phyloP scores from a whole-genome alignment of 495 filamentous ascomycete species.

The Cercophora newfieldiana region DNA sequence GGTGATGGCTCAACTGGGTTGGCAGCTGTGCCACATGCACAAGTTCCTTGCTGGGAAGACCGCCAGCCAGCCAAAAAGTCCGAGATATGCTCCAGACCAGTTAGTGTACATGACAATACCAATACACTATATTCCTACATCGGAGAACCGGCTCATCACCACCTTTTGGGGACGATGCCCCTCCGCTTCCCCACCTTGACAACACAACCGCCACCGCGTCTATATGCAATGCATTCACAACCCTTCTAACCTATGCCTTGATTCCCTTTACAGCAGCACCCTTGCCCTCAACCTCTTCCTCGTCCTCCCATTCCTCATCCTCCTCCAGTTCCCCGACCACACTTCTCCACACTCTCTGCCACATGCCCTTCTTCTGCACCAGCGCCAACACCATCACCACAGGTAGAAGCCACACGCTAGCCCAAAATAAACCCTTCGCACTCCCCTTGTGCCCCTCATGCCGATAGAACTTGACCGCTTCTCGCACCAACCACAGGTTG shows the following conservation, averaged over 20 bases:
- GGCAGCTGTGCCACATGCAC: background rate
- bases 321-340: constrained; percentile 57
- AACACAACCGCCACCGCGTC: background rate
- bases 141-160: background rate
- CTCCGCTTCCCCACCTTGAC: background rate
- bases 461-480: constrained; percentile 82
- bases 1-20: background rate
- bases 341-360: constrained; percentile 78
- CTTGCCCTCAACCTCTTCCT: constrained; percentile 21
- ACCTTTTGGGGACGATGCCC: too few species aligned
- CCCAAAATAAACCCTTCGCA: constrained; percentile 90
- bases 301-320: constrained; percentile 49
- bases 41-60: background rate
- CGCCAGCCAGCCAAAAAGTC: background rate
- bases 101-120: background rate
- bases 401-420: constrained; percentile 94
- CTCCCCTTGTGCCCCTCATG: constrained; percentile 75
- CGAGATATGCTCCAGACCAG: background rate
- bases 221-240: background rate
- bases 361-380: constrained; percentile 91
- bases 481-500: constrained; percentile 81
- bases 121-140: constrained; percentile 1
- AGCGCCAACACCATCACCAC: constrained; percentile 89
- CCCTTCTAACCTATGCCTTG: background rate
- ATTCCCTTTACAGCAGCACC: background rate